These are phyloP conservation scores for Boletellus emodensis DNA, from an alignment of 768 basidiomycete species.

Conservation along the genomic window DNA sequence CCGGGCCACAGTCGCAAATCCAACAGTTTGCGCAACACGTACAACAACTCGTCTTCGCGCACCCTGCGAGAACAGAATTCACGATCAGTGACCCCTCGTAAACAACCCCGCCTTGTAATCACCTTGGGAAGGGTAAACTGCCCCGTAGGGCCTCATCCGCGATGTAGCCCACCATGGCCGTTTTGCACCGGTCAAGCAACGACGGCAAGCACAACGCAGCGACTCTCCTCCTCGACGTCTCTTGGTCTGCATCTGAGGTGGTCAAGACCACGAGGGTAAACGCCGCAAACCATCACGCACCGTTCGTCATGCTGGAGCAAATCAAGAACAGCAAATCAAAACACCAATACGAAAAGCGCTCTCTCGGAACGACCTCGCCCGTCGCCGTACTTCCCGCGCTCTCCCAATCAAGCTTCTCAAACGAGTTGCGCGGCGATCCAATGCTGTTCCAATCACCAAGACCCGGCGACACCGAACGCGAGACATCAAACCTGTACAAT, in stretches of 20 bases:
- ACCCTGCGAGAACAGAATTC: constrained; percentile 41
- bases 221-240: constrained; percentile 57
- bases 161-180: constrained; percentile 65
- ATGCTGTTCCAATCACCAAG: constrained; percentile 5
- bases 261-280: background rate
- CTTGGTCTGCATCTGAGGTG: constrained; percentile 46
- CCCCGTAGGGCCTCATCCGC: constrained; percentile 87
- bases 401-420: constrained; percentile 38
- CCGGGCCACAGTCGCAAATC: constrained; percentile 71
- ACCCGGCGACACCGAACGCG: constrained; percentile 10
- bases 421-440: constrained; percentile 14
- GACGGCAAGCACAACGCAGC: constrained; percentile 70
- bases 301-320: constrained; percentile 63
- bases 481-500: constrained; percentile 41
- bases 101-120: background rate
- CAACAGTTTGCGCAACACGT: constrained; percentile 74
- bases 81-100: background rate
- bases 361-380: constrained; percentile 58
- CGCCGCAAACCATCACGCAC: constrained; percentile 31
- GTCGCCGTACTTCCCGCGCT: constrained; percentile 58
- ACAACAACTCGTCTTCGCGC: constrained; percentile 86
- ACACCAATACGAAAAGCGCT: constrained; percentile 91
- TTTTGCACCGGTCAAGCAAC: constrained; percentile 72
- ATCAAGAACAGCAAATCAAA: constrained; percentile 82
- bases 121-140: constrained; percentile 85